Conservation (phyloP, 2,329 filamentous ascomycete species). For the Beauveria caledonica region DNA sequence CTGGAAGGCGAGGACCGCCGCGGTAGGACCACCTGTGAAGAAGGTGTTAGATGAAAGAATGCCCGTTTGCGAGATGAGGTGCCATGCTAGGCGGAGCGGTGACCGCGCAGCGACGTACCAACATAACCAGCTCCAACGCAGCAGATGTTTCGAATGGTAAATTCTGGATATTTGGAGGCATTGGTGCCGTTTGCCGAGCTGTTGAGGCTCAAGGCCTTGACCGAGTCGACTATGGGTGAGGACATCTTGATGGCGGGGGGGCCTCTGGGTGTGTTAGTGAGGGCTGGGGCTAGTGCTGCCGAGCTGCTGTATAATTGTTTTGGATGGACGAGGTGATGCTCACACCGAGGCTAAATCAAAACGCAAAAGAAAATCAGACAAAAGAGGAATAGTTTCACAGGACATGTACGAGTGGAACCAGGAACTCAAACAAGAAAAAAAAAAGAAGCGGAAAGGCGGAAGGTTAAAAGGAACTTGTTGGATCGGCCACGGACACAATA, state of each 20-base stretch:
- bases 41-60: background rate
- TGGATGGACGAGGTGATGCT: background rate
- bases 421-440: background rate
- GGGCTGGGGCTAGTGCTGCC: background rate
- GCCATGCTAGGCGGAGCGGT: background rate
- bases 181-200: constrained; percentile 22
- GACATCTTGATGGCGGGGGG: background rate
- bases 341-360: background rate
- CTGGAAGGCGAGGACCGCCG: constrained; percentile 64
- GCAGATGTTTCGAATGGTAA: constrained; percentile 52
- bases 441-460: background rate
- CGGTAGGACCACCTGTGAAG: constrained; percentile 59
- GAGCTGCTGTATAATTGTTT: background rate
- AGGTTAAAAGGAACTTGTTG: background rate
- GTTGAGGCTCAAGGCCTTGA: constrained; percentile 26
- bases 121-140: constrained; percentile 71
- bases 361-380: background rate
- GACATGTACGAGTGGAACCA: background rate
- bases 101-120: constrained; percentile 39
- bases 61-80: background rate
- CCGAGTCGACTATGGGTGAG: constrained; percentile 20
- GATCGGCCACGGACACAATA: background rate
- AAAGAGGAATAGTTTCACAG: background rate
- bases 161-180: constrained; percentile 20
- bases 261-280: background rate